Percentiles rank a stretch among this genome's conserved stretches.
Evolutionary conservation across 1,284 basidiomycete genomes (phyloP).

Genomic region (Heterobasidion occidentale): DNA sequence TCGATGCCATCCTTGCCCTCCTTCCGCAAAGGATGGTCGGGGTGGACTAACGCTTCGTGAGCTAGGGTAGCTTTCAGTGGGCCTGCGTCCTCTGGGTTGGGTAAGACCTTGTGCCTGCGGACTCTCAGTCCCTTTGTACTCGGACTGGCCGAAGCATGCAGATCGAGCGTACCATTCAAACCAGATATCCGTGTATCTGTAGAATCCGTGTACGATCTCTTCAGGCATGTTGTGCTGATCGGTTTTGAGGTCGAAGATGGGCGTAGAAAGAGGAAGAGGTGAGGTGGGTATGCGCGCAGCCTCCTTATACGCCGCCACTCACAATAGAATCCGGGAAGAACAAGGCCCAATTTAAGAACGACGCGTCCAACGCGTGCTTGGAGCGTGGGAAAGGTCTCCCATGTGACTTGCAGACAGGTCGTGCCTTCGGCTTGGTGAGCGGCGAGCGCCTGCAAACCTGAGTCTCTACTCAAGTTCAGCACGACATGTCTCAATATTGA

Average conservation of each 20-base stretch:
- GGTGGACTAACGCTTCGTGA: slow-evolving; percentile 55
- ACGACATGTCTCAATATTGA: too few relatives aligned
- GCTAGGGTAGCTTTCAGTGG: slow-evolving; percentile 65
- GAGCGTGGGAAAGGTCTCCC: background rate
- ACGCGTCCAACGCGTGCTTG: background rate
- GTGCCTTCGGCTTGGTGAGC: background rate
- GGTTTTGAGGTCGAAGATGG: slow-evolving; percentile 16
- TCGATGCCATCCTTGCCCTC: slow-evolving; percentile 56
- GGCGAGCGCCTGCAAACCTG: too few relatives aligned
- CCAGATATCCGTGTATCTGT: slow-evolving; percentile 73
- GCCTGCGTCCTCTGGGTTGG: slow-evolving; percentile 41
- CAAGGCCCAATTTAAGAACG: background rate
- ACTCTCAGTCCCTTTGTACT: slow-evolving; percentile 1
- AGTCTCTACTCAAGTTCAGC: too few relatives aligned
- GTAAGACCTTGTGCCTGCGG: slow-evolving; percentile 35
- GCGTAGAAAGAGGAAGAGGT: background rate
- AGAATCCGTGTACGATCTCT: slow-evolving; percentile 44
- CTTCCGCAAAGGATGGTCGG: slow-evolving; percentile 65
- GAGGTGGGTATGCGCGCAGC: background rate
- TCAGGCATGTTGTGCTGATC: slow-evolving; percentile 27
- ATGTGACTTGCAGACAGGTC: background rate
- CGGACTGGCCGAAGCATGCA: background rate
- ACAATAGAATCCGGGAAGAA: too few relatives aligned
- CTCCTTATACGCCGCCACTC: background rate
- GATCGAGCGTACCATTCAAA: slow-evolving; percentile 49